Conservation (phyloP, 108 stramenopile species). For the Skeletonema menzelii region DNA sequence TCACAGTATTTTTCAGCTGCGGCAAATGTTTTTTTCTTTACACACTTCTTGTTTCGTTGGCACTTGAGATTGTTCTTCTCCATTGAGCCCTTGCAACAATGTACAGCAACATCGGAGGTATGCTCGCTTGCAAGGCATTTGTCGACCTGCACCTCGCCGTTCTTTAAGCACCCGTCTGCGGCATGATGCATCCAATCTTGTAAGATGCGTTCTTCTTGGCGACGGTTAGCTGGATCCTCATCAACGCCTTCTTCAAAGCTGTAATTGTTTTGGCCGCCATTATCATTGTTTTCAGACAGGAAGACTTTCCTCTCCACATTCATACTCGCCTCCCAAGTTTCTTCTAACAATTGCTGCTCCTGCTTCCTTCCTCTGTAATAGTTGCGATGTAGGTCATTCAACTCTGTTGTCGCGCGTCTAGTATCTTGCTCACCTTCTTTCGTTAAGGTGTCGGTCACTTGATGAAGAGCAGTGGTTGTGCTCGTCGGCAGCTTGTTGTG, state of each 20-base stretch:
- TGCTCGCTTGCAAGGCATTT: neutral
- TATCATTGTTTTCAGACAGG: conserved; percentile 3
- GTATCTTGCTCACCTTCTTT: conserved; percentile 9
- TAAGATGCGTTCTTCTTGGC: too few relatives aligned
- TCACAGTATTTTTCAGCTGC: neutral
- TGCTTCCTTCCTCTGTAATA: conserved; percentile 37
- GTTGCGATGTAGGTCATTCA: conserved; percentile 15
- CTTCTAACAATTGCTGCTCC: conserved; percentile 18
- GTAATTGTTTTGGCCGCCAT: neutral
- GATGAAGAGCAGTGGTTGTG: neutral
- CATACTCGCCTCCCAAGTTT: conserved; percentile 33
- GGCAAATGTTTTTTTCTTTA: neutral
- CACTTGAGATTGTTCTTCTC: neutral
- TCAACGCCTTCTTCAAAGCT: neutral
- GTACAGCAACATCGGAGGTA: neutral
- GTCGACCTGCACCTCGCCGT: neutral
- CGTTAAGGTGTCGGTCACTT: neutral
- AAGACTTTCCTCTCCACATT: conserved; percentile 11
- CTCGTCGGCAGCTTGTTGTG: too few relatives aligned
- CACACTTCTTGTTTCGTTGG: neutral
- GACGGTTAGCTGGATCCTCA: neutral
- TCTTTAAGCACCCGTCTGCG: neutral
- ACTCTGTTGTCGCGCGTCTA: conserved; percentile 10
- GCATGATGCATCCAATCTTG: neutral
- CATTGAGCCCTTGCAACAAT: neutral